Percentiles rank a stretch among this genome's conserved stretches.
These are phyloP conservation scores for Macrotyloma uniflorum DNA, from an alignment of 306 rosid genomes.

Conservation along the genomic window DNA sequence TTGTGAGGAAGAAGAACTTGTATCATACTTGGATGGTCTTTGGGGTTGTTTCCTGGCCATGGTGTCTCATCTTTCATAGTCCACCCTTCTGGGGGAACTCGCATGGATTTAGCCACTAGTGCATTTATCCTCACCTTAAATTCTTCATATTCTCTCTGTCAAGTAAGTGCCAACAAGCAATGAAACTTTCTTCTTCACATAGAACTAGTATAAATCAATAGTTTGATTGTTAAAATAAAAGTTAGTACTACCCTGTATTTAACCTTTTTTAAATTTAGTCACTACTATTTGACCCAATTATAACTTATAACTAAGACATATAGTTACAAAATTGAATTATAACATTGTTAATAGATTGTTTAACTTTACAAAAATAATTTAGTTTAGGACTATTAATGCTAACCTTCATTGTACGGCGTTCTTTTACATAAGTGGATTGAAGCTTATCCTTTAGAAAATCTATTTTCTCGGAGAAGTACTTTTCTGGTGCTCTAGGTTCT, in stretches of 20 bases:
- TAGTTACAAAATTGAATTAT: background rate
- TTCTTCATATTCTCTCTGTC: slow-evolving; percentile 97
- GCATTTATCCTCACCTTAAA: slow-evolving; percentile 94
- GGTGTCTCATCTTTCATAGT: slow-evolving; percentile 98
- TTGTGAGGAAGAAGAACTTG: slow-evolving; percentile 87
- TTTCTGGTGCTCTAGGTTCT: slow-evolving; percentile 97
- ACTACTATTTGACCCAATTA: background rate
- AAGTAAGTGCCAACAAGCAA: slow-evolving; percentile 31
- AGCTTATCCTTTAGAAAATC: slow-evolving; percentile 92
- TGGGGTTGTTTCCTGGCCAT: slow-evolving; percentile 97
- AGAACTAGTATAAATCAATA: background rate
- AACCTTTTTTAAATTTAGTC: background rate
- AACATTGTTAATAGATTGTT: background rate
- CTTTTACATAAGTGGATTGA: slow-evolving; percentile 90
- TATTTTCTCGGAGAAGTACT: slow-evolving; percentile 86
- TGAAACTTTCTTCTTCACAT: slow-evolving; percentile 16
- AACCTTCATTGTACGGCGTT: slow-evolving; percentile 97
- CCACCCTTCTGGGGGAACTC: slow-evolving; percentile 94
- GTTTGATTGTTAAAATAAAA: background rate
- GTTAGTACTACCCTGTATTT: background rate
- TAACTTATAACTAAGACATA: too few species aligned
- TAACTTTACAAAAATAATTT: too few species aligned
- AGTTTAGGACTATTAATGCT: slow-evolving; percentile 23
- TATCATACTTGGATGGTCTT: slow-evolving; percentile 96
- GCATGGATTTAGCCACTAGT: slow-evolving; percentile 81